Percentiles rank a stretch among this genome's conserved stretches.
These are phyloP conservation scores for Pseudotsuga menziesii DNA, from an alignment of 75 land plant genomes.

Conservation along the genomic window DNA sequence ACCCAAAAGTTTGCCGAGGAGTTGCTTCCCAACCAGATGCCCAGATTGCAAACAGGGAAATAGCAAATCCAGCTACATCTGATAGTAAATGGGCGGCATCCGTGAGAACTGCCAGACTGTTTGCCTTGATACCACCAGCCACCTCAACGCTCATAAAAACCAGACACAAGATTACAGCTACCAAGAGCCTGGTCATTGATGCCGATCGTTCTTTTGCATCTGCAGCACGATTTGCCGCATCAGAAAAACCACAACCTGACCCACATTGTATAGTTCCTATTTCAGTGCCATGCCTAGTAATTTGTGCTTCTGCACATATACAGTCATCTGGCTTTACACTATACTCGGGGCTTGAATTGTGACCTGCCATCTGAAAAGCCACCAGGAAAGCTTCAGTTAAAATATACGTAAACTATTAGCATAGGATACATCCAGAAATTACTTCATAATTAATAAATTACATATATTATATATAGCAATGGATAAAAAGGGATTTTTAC, in stretches of 20 bases:
- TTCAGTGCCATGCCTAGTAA: background rate
- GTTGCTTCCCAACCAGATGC: conserved; percentile 60
- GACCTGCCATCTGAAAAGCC: conserved; percentile 6
- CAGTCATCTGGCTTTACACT: background rate
- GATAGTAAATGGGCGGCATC: conserved; percentile 56
- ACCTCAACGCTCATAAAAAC: conserved; percentile 42
- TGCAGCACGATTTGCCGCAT: conserved; percentile 12
- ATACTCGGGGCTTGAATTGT: background rate
- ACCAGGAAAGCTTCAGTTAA: background rate
- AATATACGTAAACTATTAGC: background rate
- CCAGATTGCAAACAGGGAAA: conserved; percentile 55
- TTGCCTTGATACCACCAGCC: conserved; percentile 34
- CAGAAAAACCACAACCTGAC: conserved; percentile 32
- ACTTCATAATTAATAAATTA: no score
- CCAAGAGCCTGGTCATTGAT: conserved; percentile 24
- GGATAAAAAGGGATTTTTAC: no score
- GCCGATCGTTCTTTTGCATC: conserved; percentile 20
- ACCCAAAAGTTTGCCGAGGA: conserved; percentile 41
- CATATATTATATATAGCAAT: no score
- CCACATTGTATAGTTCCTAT: conserved; percentile 10
- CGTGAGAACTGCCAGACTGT: conserved; percentile 47
- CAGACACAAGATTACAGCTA: conserved; percentile 33
- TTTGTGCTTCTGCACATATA: background rate
- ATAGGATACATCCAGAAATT: no score
- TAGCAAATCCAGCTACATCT: conserved; percentile 52